These are phyloP conservation scores for Zymoseptoria passerinii DNA, from an alignment of 2,329 filamentous ascomycete species.

Conservation along the genomic window DNA sequence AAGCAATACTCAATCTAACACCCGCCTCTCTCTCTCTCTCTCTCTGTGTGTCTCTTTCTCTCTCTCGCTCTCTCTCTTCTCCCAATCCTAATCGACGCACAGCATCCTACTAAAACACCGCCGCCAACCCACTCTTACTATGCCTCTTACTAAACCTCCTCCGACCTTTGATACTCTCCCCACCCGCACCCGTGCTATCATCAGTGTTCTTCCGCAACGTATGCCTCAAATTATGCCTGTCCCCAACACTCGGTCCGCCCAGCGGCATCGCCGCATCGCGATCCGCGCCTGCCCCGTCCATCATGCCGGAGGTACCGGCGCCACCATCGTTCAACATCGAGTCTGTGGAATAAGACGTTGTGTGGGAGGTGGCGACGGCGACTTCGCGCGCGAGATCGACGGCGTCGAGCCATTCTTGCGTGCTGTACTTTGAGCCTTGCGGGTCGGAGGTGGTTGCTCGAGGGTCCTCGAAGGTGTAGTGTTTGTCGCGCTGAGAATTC, in stretches of 20 bases:
- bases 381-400: slow-evolving; percentile 81
- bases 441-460: slow-evolving; percentile 60
- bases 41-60: no score
- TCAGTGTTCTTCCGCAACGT: slow-evolving; percentile 32
- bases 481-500: slow-evolving; percentile 63
- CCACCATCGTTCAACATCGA: slow-evolving; percentile 37
- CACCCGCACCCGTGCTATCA: slow-evolving; percentile 4
- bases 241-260: slow-evolving; percentile 18
- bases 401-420: slow-evolving; percentile 86
- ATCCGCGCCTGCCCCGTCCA: slow-evolving; percentile 42
- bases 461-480: slow-evolving; percentile 89
- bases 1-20: background rate
- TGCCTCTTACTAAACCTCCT: slow-evolving; percentile 82
- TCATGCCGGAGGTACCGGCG: slow-evolving; percentile 49
- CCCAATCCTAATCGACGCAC: background rate
- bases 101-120: slow-evolving; percentile 56
- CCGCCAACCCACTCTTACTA: slow-evolving; percentile 86
- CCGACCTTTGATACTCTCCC: slow-evolving; percentile 33
- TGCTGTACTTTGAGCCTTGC: slow-evolving; percentile 58
- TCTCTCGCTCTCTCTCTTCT: background rate
- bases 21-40: background rate
- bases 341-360: slow-evolving; percentile 55
- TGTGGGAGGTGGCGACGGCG: slow-evolving; percentile 57
- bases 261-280: slow-evolving; percentile 30
- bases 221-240: slow-evolving; percentile 23